Evolutionary conservation across 495 filamentous ascomycete species (phyloP).

Genomic region (Podospora comata): DNA sequence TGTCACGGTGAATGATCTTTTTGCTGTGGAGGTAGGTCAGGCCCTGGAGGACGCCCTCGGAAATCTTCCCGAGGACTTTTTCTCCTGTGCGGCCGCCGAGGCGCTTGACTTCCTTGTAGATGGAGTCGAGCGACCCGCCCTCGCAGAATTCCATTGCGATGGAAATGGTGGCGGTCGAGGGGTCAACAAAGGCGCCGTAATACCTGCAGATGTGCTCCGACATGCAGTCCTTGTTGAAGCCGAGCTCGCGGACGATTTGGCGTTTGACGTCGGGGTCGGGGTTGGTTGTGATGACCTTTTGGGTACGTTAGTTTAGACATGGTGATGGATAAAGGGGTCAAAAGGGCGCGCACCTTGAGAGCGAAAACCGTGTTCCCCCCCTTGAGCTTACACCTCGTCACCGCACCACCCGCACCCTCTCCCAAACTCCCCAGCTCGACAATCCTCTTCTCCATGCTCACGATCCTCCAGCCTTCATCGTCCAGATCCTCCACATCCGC

Average conservation of each 20-base stretch:
- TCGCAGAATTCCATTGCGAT: constrained; percentile 99
- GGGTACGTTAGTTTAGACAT: constrained; percentile 25
- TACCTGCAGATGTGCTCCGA: constrained; percentile 94
- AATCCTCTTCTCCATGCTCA: constrained; percentile 82
- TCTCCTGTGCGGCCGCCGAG: constrained; percentile 92
- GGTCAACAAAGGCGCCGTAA: constrained; percentile 93
- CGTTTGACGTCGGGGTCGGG: constrained; percentile 97
- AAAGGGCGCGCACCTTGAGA: constrained; percentile 67
- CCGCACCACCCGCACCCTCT: constrained; percentile 93
- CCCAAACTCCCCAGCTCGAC: constrained; percentile 85
- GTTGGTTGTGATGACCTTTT: constrained; percentile 93
- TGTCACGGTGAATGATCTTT: constrained; percentile 98
- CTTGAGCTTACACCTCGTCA: constrained; percentile 83
- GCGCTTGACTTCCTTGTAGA: constrained; percentile 95
- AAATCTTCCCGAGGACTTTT: constrained; percentile 97
- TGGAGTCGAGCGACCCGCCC: constrained; percentile 88
- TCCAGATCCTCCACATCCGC: constrained; percentile 92
- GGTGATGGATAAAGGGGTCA: background rate
- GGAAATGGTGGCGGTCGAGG: constrained; percentile 87
- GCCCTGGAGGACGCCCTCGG: constrained; percentile 90
- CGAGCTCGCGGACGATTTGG: constrained; percentile 91
- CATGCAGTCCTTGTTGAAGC: constrained; percentile 95
- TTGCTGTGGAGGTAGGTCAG: constrained; percentile 93
- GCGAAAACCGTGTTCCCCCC: constrained; percentile 94
- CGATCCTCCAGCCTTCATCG: constrained; percentile 91